Evolutionary conservation across 2,329 filamentous ascomycete genomes (phyloP).

Genomic region (Pezicula carpinea): DNA sequence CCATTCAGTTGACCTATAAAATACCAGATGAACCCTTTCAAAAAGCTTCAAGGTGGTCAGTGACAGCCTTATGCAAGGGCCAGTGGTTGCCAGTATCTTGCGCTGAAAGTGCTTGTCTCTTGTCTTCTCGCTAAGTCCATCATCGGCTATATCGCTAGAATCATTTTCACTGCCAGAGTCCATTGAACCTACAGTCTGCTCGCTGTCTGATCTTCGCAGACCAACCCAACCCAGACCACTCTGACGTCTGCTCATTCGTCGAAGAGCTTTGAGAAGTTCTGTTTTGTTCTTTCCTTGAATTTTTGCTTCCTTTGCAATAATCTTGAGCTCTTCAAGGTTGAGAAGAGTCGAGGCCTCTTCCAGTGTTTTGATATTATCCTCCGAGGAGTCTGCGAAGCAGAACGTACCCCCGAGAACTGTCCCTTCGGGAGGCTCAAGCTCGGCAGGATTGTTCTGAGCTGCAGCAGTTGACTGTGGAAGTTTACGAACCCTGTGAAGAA

Average conservation of each 20-base stretch:
- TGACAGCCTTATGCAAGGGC: conserved; percentile 80
- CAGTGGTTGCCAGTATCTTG: conserved; percentile 73
- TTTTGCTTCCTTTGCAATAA: conserved; percentile 79
- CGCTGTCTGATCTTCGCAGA: conserved; percentile 47
- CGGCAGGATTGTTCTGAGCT: conserved; percentile 34
- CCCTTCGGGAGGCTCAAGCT: conserved; percentile 41
- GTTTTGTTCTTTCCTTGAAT: conserved; percentile 83
- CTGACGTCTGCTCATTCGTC: conserved; percentile 70
- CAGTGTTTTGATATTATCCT: conserved; percentile 67
- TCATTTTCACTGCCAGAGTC: conserved; percentile 41
- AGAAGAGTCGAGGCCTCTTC: conserved; percentile 81
- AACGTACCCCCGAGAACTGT: conserved; percentile 53
- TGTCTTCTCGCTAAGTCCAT: conserved; percentile 38
- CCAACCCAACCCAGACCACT: conserved; percentile 67
- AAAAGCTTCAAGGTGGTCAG: conserved; percentile 72
- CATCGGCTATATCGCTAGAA: conserved; percentile 32
- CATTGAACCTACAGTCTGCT: conserved; percentile 43
- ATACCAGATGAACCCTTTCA: conserved; percentile 90
- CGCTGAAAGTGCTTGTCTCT: conserved; percentile 69
- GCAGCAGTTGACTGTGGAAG: conserved; percentile 42
- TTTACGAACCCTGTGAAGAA: conserved; percentile 52
- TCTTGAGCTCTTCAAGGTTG: conserved; percentile 82
- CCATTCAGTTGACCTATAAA: conserved; percentile 95
- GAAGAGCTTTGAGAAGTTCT: conserved; percentile 70
- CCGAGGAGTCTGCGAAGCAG: conserved; percentile 75